Evolutionary conservation across 2,329 filamentous ascomycete genomes (phyloP).

Genomic region (Phialocephala subalpina): DNA sequence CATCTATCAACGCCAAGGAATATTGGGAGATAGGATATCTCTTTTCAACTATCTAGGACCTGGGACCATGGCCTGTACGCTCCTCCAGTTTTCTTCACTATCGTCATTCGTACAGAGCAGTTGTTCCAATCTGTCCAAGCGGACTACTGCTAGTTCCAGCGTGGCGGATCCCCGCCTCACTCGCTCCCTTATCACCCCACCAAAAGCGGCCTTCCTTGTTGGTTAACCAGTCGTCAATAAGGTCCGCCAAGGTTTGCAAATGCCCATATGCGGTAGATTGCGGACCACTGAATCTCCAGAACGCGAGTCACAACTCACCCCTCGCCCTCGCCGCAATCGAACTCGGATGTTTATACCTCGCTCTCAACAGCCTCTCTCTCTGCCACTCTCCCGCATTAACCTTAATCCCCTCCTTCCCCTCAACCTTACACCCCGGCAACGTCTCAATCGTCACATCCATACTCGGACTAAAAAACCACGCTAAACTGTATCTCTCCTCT

Average conservation of each 20-base stretch:
- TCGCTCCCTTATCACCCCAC: conserved; percentile 17
- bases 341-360: conserved; percentile 30
- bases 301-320: conserved; percentile 15
- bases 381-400: conserved; percentile 22
- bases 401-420: conserved; percentile 10
- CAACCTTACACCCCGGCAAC: conserved; percentile 15
- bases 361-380: conserved; percentile 21
- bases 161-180: conserved; percentile 5
- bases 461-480: conserved; percentile 55
- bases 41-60: too few relatives aligned
- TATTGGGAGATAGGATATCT: too few relatives aligned
- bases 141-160: conserved; percentile 22
- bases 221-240: conserved; percentile 19
- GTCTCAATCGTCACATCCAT: conserved; percentile 36
- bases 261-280: conserved; percentile 21
- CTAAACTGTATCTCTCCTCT: conserved; percentile 47
- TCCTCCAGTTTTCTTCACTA: too few relatives aligned
- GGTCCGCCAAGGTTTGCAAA: conserved; percentile 17
- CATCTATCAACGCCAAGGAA: too few relatives aligned
- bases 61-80: too few relatives aligned
- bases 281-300: conserved; percentile 1
- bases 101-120: too few relatives aligned
- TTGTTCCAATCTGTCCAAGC: too few relatives aligned
- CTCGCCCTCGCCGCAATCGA: conserved; percentile 17
- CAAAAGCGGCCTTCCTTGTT: conserved; percentile 2